Base-by-base conservation (phyloP, 2,329 filamentous ascomycete species). In the Chaetomiaceae sp. region DNA sequence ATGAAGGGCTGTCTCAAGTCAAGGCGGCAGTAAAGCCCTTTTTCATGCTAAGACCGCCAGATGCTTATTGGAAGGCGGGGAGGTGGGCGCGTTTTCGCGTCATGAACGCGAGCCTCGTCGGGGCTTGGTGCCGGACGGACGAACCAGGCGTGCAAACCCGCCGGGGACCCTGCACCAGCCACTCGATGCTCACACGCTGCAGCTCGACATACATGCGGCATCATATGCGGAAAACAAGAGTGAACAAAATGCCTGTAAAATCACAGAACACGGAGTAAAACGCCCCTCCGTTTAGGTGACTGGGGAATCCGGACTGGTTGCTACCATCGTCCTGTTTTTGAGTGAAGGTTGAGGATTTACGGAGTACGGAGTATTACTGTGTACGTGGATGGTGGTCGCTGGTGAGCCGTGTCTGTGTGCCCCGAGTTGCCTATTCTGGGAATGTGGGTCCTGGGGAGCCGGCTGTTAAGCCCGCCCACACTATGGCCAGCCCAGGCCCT, bases 41-140 rank as follows among this genome's bases (percentile, higher is more conserved):
- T 8, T 46, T 46, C 42, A 50, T 50, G 50, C 50, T 48, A 43
- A 48, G 50, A 27, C 44, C 20, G 16, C 17, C 19, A 14, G 12
- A 5, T 38, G 34, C 47, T 37, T 48, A 50, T 45, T 43, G 34
- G 39, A 33, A 31, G 35, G 39, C 27, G 53, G 46, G 34, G 17
- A n/a, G 21, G 30, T 16, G 45, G 9, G 39, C 10, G n/a, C n/a
- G n/a, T 50, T 43, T 30, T 53, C 54, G 54, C 54, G 54, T 53
- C 54, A 41, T 46, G 40, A 30, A 51, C 54, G 54, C 47, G 54
- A 53, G 14, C 40, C 34, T 25, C 5, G 19, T 13, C 38, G 14
- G 31, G 39, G 12, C 31, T 27, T 25, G 17, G 3, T 19, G n/a
- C 30, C 10, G 19, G 27, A 7, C 25, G 25, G 35, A 44, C 34